These are phyloP conservation scores for Jacaranda mimosifolia DNA, from an alignment of 257 asterid genomes.

Conservation along the genomic window DNA sequence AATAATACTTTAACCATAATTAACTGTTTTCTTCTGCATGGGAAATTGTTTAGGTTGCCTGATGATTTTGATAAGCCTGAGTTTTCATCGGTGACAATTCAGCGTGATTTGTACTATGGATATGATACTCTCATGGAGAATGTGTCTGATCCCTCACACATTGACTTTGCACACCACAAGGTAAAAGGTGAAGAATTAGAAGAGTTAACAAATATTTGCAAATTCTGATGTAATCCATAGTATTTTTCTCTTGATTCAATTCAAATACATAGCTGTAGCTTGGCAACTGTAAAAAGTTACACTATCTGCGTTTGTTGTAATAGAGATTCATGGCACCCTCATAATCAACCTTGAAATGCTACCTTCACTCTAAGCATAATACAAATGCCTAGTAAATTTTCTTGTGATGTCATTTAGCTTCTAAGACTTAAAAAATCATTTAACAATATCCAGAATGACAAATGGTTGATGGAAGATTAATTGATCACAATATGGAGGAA, in stretches of 20 bases:
- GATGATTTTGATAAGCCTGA: slow-evolving; percentile 93
- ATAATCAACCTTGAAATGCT: too few relatives aligned
- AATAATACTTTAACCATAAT: neutral
- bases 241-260: slow-evolving; percentile 18
- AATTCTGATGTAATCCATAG: neutral
- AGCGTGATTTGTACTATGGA: slow-evolving; percentile 93
- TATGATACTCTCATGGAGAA: slow-evolving; percentile 99
- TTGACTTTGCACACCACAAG: slow-evolving; percentile 99
- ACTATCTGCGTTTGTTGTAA: too few relatives aligned
- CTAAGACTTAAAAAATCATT: neutral
- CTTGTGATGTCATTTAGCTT: neutral
- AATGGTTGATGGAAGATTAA: slow-evolving; percentile 14
- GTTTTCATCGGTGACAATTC: slow-evolving; percentile 91
- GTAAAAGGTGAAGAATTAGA: slow-evolving; percentile 38
- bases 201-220: neutral
- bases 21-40: slow-evolving; percentile 10
- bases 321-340: too few relatives aligned
- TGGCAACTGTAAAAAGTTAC: neutral
- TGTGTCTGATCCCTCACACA: slow-evolving; percentile 99
- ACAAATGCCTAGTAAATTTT: too few relatives aligned
- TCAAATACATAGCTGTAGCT: neutral
- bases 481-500: neutral
- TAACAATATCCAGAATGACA: neutral
- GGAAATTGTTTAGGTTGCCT: slow-evolving; percentile 76
- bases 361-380: too few relatives aligned